Evolutionary conservation across 306 rosid genomes (phyloP).

Genomic region (Quercus aquifolioides): DNA sequence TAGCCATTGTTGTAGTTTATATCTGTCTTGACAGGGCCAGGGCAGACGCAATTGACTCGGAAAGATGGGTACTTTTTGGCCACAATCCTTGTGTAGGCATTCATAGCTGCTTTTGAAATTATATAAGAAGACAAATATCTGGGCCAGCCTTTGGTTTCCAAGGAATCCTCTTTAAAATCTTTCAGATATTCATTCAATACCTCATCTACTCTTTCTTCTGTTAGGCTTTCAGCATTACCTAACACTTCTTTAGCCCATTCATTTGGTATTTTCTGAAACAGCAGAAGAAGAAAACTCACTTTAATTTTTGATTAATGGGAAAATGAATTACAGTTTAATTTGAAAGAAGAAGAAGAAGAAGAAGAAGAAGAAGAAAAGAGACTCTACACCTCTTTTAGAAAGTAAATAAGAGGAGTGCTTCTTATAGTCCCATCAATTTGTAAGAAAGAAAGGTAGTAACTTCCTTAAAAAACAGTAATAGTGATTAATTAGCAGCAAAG

Average conservation of each 20-base stretch:
- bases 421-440: no score
- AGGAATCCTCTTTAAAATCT: constrained; percentile 4
- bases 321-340: neutral
- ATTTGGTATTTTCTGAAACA: neutral
- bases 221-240: neutral
- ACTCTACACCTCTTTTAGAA: neutral
- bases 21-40: constrained; percentile 5
- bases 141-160: constrained; percentile 8
- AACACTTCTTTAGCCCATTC: constrained; percentile 1
- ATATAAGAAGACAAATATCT: neutral
- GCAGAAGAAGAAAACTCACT: neutral
- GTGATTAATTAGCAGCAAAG: no score
- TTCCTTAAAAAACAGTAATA: no score
- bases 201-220: constrained; percentile 15
- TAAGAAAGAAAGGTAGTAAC: no score
- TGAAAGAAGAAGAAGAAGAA: neutral
- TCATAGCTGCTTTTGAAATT: constrained; percentile 14
- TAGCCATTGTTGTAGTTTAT: neutral
- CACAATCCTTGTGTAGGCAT: constrained; percentile 21
- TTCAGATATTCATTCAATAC: neutral
- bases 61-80: neutral
- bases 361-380: no score
- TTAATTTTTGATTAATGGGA: neutral
- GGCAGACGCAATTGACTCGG: neutral
- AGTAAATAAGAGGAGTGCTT: no score